Conservation (phyloP, 345 rosid genomes). For the Garcia nutans region DNA sequence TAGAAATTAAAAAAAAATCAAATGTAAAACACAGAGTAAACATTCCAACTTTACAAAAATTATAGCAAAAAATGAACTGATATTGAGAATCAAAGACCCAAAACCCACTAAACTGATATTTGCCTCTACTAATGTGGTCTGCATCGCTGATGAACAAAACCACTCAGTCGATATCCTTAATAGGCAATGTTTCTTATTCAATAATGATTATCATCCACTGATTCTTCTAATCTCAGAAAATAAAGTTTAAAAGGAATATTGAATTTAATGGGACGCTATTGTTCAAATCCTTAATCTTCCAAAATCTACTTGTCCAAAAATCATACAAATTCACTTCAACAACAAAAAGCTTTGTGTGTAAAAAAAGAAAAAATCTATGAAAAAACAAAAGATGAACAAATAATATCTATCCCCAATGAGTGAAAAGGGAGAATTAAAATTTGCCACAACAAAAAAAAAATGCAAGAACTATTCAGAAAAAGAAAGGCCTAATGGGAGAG, state of each 20-base stretch:
- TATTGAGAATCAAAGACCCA: too few relatives aligned
- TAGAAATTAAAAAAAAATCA: too few relatives aligned
- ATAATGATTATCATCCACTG: neutral
- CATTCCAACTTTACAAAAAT: too few relatives aligned
- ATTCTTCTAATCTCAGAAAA: neutral
- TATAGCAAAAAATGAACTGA: too few relatives aligned
- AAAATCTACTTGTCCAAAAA: neutral
- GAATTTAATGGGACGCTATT: too few relatives aligned
- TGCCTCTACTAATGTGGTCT: too few relatives aligned
- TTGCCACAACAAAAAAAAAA: too few relatives aligned
- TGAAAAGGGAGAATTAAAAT: neutral
- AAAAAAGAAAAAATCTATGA: neutral
- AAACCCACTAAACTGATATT: too few relatives aligned
- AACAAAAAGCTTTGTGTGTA: constrained; percentile 1
- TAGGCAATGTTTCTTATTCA: neutral
- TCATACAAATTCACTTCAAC: neutral
- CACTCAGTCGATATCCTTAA: neutral
- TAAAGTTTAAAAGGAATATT: neutral
- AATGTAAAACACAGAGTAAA: too few relatives aligned
- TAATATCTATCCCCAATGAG: neutral
- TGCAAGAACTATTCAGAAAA: too few relatives aligned
- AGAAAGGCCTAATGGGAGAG: too few relatives aligned
- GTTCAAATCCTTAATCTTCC: neutral
- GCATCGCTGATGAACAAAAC: neutral
- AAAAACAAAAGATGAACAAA: neutral